Base-by-base conservation (phyloP, 371 early-diverging fungal genomes). In the Apophysomyces elegans region DNA sequence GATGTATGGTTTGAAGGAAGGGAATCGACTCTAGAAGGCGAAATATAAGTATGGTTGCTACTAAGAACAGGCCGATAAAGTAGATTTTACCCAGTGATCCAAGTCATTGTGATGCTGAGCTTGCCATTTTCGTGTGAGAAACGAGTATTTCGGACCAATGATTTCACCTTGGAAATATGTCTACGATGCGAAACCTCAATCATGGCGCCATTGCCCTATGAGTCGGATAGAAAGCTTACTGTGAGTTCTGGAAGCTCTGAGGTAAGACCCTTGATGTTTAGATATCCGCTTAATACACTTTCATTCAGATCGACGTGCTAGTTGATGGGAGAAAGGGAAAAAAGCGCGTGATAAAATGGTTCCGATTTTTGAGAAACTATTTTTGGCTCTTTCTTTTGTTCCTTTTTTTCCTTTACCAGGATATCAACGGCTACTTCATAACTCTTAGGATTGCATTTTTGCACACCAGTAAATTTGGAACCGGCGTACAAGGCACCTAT, bases 91-190 rank as follows among this genome's bases (percentile, higher is more conserved):
- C 95, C 95, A 95, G 66, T 95, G 95, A 64, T 87, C 81, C 44
- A 77, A 69, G 66, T 95, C 95, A 58, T 88, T 87, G 35, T 70
- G 66, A 59, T 89, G 90, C 57, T 90, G 84, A n/a, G 92, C 93
- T 62, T 91, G 91, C 95, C 95, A 95, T 79, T 92, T 93, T 41
- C 90, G 77, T 18, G 96, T 95, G 41, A 92, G 76, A 68, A 95
- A 95, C 1, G 88, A 83, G 61, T 92, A 78, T 41, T 87, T 80
- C 8, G 88, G 88, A 0, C 94, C 96, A 70, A 95, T 90, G 69
- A 94, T 88, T 70, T 93, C 89, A 56, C 89, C 93, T 64, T 93
- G 92, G 70, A 95, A 95, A 70, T 88, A 95, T 1, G 95, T 95
- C 74, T 82, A 69, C 14, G 16, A 18, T 21, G 16, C 35, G 7